A percentile compares a stretch with the other conserved stretches of the same genome.
Conservation (phyloP, 2,329 filamentous ascomycete species). For the Verticillium zaregamsianum region DNA sequence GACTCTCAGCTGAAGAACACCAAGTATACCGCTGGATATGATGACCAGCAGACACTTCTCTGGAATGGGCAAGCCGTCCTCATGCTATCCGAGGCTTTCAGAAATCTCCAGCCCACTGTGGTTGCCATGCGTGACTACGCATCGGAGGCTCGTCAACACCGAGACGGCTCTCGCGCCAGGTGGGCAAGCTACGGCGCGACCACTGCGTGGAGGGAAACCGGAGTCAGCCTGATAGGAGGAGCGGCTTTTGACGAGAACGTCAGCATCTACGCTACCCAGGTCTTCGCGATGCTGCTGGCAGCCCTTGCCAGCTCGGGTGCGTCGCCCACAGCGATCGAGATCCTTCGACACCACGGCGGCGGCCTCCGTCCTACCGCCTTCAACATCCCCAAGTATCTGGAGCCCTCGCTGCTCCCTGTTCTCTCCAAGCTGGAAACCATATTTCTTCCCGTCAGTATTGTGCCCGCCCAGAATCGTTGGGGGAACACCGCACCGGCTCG, state of each 20-base stretch:
- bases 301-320: constrained; percentile 35
- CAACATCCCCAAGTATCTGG: constrained; percentile 34
- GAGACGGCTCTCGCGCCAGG: constrained; percentile 35
- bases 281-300: constrained; percentile 37
- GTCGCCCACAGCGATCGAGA: constrained; percentile 39
- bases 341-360: constrained; percentile 32
- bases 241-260: neutral
- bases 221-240: constrained; percentile 14
- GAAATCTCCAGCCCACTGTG: constrained; percentile 42
- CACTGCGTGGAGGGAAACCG: constrained; percentile 31
- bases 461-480: neutral
- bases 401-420: constrained; percentile 31
- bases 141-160: constrained; percentile 35
- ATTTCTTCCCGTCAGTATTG: constrained; percentile 22
- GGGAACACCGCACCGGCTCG: neutral
- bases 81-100: constrained; percentile 54
- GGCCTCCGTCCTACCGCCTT: constrained; percentile 40
- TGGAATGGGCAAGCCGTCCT: constrained; percentile 42
- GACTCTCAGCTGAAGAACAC: constrained; percentile 19
- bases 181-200: constrained; percentile 55
- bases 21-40: constrained; percentile 16
- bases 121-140: constrained; percentile 58
- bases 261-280: constrained; percentile 20
- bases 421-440: constrained; percentile 42
- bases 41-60: constrained; percentile 22